Conservation (phyloP, 2,329 filamentous ascomycete species). For the Phaeoacremonium minimum region DNA sequence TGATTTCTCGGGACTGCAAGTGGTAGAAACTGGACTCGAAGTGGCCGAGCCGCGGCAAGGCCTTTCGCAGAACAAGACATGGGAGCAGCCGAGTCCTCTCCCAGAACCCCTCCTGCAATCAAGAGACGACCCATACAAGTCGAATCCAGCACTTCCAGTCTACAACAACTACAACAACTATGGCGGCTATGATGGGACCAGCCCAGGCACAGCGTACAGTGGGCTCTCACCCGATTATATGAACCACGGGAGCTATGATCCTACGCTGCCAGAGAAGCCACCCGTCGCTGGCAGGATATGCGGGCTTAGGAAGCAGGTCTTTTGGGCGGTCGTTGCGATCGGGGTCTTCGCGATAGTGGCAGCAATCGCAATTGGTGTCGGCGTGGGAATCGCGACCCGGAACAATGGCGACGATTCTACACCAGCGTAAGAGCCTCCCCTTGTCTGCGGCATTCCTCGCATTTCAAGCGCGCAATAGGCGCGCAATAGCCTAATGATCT, state of each 20-base stretch:
- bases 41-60: constrained; percentile 4
- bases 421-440: too few relatives aligned
- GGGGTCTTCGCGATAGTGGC: constrained; percentile 20
- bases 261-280: constrained; percentile 3
- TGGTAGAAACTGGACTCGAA: constrained; percentile 11
- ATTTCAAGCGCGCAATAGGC: too few relatives aligned
- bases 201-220: neutral
- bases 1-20: constrained; percentile 8
- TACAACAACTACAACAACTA: neutral
- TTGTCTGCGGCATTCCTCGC: too few relatives aligned
- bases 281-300: constrained; percentile 15
- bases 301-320: constrained; percentile 19
- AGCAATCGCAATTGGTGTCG: constrained; percentile 23
- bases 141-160: neutral
- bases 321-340: constrained; percentile 22
- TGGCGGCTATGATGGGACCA: neutral
- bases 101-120: constrained; percentile 2
- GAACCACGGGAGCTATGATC: constrained; percentile 5
- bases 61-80: constrained; percentile 1
- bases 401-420: neutral
- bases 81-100: constrained; percentile 4
- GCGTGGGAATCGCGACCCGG: constrained; percentile 21
- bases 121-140: constrained; percentile 4
- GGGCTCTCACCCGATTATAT: constrained; percentile 2
- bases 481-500: too few relatives aligned